Conservation (phyloP, 345 rosid genomes). For the Euphorbia peplus region DNA sequence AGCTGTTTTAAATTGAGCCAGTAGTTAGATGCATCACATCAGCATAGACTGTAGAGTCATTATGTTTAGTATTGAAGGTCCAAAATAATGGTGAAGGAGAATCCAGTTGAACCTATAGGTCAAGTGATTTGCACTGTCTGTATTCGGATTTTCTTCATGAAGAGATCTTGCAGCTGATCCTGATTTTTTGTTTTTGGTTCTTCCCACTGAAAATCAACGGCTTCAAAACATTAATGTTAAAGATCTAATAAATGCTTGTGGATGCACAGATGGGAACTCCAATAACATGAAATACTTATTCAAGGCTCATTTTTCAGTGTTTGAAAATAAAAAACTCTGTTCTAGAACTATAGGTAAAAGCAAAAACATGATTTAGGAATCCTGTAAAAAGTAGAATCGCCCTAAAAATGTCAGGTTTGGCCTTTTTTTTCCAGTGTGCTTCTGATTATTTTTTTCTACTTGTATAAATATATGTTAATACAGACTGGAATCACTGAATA, state of each 20-base stretch:
- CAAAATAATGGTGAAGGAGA: background rate
- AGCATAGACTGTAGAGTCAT: background rate
- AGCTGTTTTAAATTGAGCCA: constrained; percentile 6
- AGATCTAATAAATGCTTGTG: constrained; percentile 3
- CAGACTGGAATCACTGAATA: background rate
- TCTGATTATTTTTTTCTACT: background rate
- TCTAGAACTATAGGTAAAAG: constrained; percentile 16
- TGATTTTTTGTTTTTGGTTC: constrained; percentile 9
- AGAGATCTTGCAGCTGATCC: background rate
- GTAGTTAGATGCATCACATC: background rate
- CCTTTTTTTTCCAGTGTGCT: background rate
- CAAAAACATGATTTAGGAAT: constrained; percentile 14
- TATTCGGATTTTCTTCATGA: background rate
- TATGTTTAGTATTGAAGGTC: constrained; percentile 5
- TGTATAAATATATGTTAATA: background rate
- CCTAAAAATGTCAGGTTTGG: constrained; percentile 27
- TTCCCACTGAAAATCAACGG: constrained; percentile 11
- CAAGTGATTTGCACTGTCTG: background rate
- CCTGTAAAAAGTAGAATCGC: constrained; percentile 18
- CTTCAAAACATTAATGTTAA: background rate
- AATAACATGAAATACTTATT: background rate
- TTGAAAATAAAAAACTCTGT: constrained; percentile 4
- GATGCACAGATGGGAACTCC: background rate
- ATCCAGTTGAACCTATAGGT: background rate
- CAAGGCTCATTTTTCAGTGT: background rate